phyloP scores from a whole-genome alignment of 2,329 filamentous ascomycete species.

The Pseudonectria foliicola region DNA sequence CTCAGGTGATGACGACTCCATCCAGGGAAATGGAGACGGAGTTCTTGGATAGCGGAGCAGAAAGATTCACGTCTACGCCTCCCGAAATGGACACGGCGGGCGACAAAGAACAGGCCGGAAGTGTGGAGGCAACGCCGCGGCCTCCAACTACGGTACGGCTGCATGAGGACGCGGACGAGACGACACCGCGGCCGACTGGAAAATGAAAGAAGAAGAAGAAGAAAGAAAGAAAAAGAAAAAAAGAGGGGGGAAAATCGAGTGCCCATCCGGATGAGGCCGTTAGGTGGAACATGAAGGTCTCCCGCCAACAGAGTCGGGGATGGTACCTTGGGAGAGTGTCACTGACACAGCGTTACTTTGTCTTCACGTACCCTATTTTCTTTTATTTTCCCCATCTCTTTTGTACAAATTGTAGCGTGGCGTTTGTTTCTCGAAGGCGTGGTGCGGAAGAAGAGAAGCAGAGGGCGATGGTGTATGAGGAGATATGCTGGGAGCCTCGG shows the following conservation, averaged over 20 bases:
- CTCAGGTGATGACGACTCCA: conserved; percentile 44
- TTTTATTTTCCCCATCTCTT: conserved; percentile 18
- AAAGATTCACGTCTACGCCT: too few species aligned
- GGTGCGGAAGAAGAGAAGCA: too few species aligned
- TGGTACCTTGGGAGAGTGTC: background rate
- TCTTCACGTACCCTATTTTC: conserved; percentile 3
- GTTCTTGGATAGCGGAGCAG: conserved; percentile 15
- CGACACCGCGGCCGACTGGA: conserved; percentile 32
- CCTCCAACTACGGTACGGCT: conserved; percentile 19
- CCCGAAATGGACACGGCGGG: conserved; percentile 8
- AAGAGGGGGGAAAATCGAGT: too few species aligned
- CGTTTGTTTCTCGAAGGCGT: conserved; percentile 11
- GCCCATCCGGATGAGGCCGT: too few species aligned
- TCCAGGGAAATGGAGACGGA: conserved; percentile 33
- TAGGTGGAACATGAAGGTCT: conserved; percentile 1
- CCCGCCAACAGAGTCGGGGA: conserved; percentile 1
- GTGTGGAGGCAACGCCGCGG: conserved; percentile 39
- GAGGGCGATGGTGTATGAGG: conserved; percentile 1
- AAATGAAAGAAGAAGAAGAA: too few species aligned
- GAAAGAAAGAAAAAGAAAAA: too few species aligned
- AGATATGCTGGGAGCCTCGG: background rate
- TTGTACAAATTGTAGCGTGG: conserved; percentile 21
- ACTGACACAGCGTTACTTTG: conserved; percentile 1
- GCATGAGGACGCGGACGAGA: conserved; percentile 25
- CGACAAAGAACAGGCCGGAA: conserved; percentile 12